These are phyloP conservation scores for Botrytis deweyae DNA, from an alignment of 2,329 filamentous ascomycete genomes.

Conservation along the genomic window DNA sequence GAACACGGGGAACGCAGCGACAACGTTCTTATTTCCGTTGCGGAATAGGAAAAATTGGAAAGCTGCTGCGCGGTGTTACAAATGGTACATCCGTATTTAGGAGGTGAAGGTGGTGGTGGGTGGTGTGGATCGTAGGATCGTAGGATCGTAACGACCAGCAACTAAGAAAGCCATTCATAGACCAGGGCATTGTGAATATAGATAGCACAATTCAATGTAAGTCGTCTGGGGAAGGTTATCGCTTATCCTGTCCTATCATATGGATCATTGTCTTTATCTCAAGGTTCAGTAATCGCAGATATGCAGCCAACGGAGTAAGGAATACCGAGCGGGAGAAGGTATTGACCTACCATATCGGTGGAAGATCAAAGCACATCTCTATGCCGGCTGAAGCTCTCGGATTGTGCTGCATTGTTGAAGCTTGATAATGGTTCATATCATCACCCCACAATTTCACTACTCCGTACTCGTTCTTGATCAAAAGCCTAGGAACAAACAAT, in stretches of 20 bases:
- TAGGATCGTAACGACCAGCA: neutral
- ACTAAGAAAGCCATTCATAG: neutral
- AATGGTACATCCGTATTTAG: neutral
- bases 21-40: conserved; percentile 7
- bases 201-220: neutral
- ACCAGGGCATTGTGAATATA: neutral
- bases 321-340: neutral
- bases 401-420: neutral
- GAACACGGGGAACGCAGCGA: neutral
- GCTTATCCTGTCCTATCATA: neutral
- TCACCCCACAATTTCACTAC: neutral
- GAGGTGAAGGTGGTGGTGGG: neutral
- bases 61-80: neutral
- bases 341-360: neutral
- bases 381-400: neutral
- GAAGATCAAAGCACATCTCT: neutral
- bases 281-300: neutral
- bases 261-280: neutral
- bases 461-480: neutral
- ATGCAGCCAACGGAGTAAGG: neutral
- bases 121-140: neutral
- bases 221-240: neutral
- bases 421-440: neutral
- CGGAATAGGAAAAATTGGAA: neutral
- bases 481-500: neutral